phyloP scores from a whole-genome alignment of 441 rosid species.

The Breynia disticha region DNA sequence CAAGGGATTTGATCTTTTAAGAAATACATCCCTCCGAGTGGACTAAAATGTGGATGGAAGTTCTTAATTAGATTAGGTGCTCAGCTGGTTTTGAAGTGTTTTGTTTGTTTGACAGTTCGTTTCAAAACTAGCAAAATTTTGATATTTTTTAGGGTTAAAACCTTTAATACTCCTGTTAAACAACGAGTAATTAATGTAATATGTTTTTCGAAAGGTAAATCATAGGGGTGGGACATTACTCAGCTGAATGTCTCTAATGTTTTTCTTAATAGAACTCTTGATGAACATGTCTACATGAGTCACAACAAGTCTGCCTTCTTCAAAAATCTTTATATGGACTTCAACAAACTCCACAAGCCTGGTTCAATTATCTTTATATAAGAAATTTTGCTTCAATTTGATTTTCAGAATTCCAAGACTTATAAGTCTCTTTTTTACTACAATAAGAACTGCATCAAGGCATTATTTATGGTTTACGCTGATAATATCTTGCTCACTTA shows the following conservation, averaged over 20 bases:
- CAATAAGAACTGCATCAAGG: background rate
- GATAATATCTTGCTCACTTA: background rate
- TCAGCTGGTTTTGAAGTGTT: too few relatives aligned
- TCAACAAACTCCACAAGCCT: background rate
- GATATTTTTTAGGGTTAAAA: too few relatives aligned
- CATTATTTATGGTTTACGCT: background rate
- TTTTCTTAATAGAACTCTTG: background rate
- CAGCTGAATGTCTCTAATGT: background rate
- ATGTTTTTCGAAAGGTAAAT: too few relatives aligned
- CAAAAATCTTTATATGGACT: background rate
- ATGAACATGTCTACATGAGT: background rate
- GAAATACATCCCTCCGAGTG: too few relatives aligned
- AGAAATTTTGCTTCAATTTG: background rate
- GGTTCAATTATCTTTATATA: background rate
- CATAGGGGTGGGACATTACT: background rate
- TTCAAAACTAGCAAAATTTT: too few relatives aligned
- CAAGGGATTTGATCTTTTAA: too few relatives aligned
- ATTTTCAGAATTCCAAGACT: background rate
- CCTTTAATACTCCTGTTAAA: too few relatives aligned
- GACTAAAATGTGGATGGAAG: too few relatives aligned
- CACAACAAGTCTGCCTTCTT: background rate
- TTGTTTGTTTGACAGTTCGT: too few relatives aligned
- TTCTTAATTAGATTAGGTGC: too few relatives aligned
- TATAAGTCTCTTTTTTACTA: background rate
- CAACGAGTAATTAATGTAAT: too few relatives aligned